phyloP scores from a whole-genome alignment of 306 rosid species.

The Pyrus betulifolia region DNA sequence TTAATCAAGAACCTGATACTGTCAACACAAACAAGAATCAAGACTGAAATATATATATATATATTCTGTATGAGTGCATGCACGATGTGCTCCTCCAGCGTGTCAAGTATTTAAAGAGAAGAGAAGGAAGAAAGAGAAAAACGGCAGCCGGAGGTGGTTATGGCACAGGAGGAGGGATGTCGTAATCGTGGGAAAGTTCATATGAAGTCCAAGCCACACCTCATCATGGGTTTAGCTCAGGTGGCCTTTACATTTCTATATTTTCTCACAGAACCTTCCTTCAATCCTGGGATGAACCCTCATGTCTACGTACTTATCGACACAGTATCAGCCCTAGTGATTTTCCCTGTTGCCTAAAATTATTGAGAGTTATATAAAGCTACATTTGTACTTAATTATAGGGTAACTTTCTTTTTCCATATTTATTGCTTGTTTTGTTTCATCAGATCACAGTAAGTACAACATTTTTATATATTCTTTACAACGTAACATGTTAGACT shows the following conservation, averaged over 20 bases:
- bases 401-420: not conserved
- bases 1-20: slow-evolving; percentile 3
- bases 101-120: slow-evolving; percentile 1
- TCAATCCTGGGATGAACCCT: slow-evolving; percentile 91
- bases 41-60: not conserved
- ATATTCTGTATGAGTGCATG: slow-evolving; percentile 11
- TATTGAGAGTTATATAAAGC: slow-evolving; percentile 40
- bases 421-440: not conserved
- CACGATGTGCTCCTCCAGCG: slow-evolving; percentile 16
- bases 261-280: slow-evolving; percentile 61
- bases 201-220: slow-evolving; percentile 59
- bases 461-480: no score
- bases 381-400: no score
- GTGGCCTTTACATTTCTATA: slow-evolving; percentile 45
- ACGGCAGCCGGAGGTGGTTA: not conserved
- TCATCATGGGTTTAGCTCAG: slow-evolving; percentile 48
- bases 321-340: slow-evolving; percentile 42
- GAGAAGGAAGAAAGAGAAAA: not conserved
- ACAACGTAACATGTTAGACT: not conserved
- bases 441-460: no score
- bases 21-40: slow-evolving; percentile 29
- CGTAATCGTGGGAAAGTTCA: not conserved
- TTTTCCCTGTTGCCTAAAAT: slow-evolving; percentile 70
- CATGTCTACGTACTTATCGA: slow-evolving; percentile 64
- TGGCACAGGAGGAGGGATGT: slow-evolving; percentile 8